phyloP scores from a whole-genome alignment of 2,329 filamentous ascomycete species.

The Scopulariopsis brevicaulis region DNA sequence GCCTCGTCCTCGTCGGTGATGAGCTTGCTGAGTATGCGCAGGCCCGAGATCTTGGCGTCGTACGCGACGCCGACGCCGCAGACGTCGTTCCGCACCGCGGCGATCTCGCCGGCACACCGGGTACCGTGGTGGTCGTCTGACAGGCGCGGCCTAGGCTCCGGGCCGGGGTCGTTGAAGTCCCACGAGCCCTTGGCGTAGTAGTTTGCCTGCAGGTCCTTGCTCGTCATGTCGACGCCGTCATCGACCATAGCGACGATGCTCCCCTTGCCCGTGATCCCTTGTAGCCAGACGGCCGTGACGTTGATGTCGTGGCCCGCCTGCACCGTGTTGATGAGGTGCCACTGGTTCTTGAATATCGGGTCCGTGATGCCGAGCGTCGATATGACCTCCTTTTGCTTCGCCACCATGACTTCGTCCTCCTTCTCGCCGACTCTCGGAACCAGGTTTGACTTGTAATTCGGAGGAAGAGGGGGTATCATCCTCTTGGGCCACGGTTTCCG shows the following conservation, averaged over 20 bases:
- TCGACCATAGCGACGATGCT: constrained; percentile 90
- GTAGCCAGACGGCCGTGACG: constrained; percentile 84
- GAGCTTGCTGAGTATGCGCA: constrained; percentile 82
- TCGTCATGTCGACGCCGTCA: constrained; percentile 93
- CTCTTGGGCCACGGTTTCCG: constrained; percentile 42
- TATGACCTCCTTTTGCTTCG: constrained; percentile 49
- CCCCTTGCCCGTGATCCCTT: constrained; percentile 82
- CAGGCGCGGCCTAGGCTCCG: constrained; percentile 71
- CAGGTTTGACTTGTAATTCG: constrained; percentile 9
- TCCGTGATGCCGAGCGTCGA: constrained; percentile 65
- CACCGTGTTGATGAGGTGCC: constrained; percentile 82
- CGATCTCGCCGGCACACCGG: constrained; percentile 86
- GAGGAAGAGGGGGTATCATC: constrained; percentile 27
- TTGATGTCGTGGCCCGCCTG: constrained; percentile 87
- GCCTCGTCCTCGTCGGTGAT: constrained; percentile 93
- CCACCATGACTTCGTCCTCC: constrained; percentile 29
- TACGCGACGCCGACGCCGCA: constrained; percentile 96
- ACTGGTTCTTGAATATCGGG: constrained; percentile 88
- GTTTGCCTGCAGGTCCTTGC: constrained; percentile 81
- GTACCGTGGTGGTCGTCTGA: constrained; percentile 86
- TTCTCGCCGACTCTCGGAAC: constrained; percentile 5
- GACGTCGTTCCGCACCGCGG: constrained; percentile 81
- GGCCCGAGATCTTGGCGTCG: constrained; percentile 78
- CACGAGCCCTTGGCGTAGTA: constrained; percentile 90
- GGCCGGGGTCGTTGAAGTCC: constrained; percentile 82